These are phyloP conservation scores for Phytophthora idaei DNA, from an alignment of 352 stramenopile species.

Conservation along the genomic window DNA sequence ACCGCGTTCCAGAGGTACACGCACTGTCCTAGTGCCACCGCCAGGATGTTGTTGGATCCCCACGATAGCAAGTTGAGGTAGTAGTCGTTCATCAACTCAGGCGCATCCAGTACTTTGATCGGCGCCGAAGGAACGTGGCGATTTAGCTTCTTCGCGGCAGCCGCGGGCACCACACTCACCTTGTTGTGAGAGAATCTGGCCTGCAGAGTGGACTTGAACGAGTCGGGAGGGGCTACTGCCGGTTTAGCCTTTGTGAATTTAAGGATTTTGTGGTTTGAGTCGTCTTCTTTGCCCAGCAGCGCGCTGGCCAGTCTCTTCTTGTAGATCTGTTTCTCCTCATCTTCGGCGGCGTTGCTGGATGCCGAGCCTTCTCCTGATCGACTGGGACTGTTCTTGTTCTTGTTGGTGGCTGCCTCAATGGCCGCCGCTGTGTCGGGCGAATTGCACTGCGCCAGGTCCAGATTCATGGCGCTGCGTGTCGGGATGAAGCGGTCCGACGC, in stretches of 20 bases:
- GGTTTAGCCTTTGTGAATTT: slow-evolving; percentile 98
- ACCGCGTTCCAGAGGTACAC: slow-evolving; percentile 99
- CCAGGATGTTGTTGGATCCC: slow-evolving; percentile 96
- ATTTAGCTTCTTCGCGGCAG: slow-evolving; percentile 87
- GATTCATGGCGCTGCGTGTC: slow-evolving; percentile 87
- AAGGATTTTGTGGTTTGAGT: slow-evolving; percentile 94
- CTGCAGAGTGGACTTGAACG: slow-evolving; percentile 96
- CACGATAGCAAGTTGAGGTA: slow-evolving; percentile 99
- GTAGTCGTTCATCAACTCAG: slow-evolving; percentile 99
- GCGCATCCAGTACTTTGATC: slow-evolving; percentile 96
- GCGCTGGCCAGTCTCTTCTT: slow-evolving; percentile 83
- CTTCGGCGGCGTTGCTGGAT: slow-evolving; percentile 39
- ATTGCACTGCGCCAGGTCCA: slow-evolving; percentile 78
- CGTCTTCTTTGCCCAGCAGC: slow-evolving; percentile 76
- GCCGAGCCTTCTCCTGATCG: slow-evolving; percentile 12
- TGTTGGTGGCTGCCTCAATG: slow-evolving; percentile 42
- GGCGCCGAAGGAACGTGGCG: slow-evolving; percentile 97
- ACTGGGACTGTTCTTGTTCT: slow-evolving; percentile 33
- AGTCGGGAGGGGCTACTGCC: slow-evolving; percentile 88
- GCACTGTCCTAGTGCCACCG: slow-evolving; percentile 96
- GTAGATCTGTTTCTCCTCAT: slow-evolving; percentile 83
- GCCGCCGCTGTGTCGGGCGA: slow-evolving; percentile 60
- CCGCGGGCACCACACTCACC: slow-evolving; percentile 66
- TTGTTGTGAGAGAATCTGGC: slow-evolving; percentile 96
- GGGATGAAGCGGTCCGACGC: slow-evolving; percentile 84